A percentile compares a stretch with the other conserved stretches of the same genome.
These are phyloP conservation scores for Lepidium sativum DNA, from an alignment of 345 rosid species.

Conservation along the genomic window DNA sequence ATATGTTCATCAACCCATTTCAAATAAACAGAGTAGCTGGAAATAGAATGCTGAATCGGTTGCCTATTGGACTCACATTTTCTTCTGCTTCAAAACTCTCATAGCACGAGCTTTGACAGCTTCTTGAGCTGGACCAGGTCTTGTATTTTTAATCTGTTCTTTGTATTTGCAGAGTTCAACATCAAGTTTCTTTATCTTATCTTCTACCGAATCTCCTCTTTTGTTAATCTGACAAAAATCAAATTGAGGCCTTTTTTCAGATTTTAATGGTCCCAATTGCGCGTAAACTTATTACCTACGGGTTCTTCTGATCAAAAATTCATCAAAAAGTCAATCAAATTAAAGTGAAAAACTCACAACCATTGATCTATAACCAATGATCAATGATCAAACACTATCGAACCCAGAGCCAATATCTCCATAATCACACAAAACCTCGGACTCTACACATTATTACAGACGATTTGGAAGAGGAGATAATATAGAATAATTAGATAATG, in stretches of 20 bases:
- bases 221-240: constrained; percentile 49
- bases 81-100: constrained; percentile 90
- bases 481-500: background rate
- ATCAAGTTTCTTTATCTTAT: constrained; percentile 76
- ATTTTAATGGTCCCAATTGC: background rate
- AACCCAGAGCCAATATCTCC: background rate
- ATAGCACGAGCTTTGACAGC: constrained; percentile 84
- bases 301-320: background rate
- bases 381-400: background rate
- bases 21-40: background rate
- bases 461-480: background rate
- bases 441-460: background rate
- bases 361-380: background rate
- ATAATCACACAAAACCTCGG: background rate
- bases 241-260: background rate
- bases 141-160: constrained; percentile 74
- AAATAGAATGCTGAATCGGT: background rate
- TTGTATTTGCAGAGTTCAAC: constrained; percentile 63
- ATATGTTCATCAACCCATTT: background rate
- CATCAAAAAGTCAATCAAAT: background rate
- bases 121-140: constrained; percentile 96
- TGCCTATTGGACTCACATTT: constrained; percentile 45
- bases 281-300: background rate
- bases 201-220: constrained; percentile 85
- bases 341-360: background rate